These are phyloP conservation scores for Fusarium tanahbumbuense DNA, from an alignment of 2,329 filamentous ascomycete species.

Conservation along the genomic window DNA sequence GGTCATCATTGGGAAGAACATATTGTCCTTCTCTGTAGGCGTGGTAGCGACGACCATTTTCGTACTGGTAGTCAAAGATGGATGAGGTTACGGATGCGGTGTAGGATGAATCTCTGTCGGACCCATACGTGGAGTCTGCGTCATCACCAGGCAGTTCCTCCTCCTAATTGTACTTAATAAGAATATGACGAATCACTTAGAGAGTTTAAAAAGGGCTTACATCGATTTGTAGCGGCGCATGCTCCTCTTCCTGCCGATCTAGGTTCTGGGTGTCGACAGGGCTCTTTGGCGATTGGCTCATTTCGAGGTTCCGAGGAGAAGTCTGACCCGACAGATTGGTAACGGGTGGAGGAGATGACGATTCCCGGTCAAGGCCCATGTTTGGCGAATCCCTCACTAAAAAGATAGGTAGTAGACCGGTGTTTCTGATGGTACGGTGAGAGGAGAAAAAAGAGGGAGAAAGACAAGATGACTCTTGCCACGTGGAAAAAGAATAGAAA, in stretches of 20 bases:
- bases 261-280: not conserved
- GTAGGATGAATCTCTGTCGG: constrained; percentile 47
- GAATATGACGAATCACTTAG: not conserved
- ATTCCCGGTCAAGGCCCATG: constrained; percentile 8
- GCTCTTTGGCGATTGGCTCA: not conserved
- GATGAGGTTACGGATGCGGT: constrained; percentile 56
- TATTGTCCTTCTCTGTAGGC: constrained; percentile 50
- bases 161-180: constrained; percentile 7
- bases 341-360: constrained; percentile 9
- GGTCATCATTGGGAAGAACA: constrained; percentile 48
- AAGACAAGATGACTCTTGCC: not conserved
- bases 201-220: constrained; percentile 5
- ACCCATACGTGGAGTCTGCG: constrained; percentile 52
- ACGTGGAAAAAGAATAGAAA: not conserved
- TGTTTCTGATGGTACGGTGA: not conserved
- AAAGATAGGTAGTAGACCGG: not conserved
- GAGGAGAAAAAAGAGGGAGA: not conserved
- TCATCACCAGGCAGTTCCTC: constrained; percentile 40
- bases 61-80: constrained; percentile 55
- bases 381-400: not conserved
- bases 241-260: constrained; percentile 5
- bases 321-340: constrained; percentile 20
- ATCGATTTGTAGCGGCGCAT: constrained; percentile 32
- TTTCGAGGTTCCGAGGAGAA: not conserved
- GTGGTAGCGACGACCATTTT: constrained; percentile 51